phyloP scores from a whole-genome alignment of 305 asterid genomes.

The Euphrasia arctica region DNA sequence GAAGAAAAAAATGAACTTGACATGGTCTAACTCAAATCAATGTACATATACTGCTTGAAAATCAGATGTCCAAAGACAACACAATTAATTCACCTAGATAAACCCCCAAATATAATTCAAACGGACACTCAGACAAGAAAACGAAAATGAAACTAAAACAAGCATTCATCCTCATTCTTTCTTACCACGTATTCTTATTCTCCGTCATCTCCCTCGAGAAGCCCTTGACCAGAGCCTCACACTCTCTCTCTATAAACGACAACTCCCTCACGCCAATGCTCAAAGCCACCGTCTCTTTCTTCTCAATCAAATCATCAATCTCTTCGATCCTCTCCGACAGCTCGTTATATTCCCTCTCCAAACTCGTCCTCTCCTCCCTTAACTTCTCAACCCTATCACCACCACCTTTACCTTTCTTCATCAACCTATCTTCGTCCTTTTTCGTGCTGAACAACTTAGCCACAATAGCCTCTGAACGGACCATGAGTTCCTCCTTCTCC shows the following conservation, averaged over 20 bases:
- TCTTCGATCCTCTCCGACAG: slow-evolving; percentile 63
- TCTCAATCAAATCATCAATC: slow-evolving; percentile 64
- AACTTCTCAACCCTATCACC: slow-evolving; percentile 39
- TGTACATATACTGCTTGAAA: neutral
- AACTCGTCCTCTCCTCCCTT: slow-evolving; percentile 43
- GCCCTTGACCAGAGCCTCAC: slow-evolving; percentile 60
- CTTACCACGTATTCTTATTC: slow-evolving; percentile 44
- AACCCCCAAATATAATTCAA: no score
- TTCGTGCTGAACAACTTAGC: slow-evolving; percentile 30
- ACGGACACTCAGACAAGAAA: neutral
- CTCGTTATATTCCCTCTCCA: slow-evolving; percentile 52
- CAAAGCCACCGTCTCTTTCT: slow-evolving; percentile 63
- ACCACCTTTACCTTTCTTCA: slow-evolving; percentile 39
- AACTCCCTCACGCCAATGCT: slow-evolving; percentile 92
- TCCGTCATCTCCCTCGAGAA: slow-evolving; percentile 49
- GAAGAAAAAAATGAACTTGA: neutral
- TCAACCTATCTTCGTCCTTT: slow-evolving; percentile 45
- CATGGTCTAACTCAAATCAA: neutral
- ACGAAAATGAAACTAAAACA: neutral
- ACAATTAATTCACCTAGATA: neutral
- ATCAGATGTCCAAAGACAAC: slow-evolving; percentile 7
- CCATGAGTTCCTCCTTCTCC: slow-evolving; percentile 39
- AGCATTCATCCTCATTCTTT: neutral
- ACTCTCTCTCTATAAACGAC: slow-evolving; percentile 73
- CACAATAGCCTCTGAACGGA: slow-evolving; percentile 40